These are phyloP conservation scores for Zymoseptoria ardabiliae DNA, from an alignment of 2,329 filamentous ascomycete species.

Conservation along the genomic window DNA sequence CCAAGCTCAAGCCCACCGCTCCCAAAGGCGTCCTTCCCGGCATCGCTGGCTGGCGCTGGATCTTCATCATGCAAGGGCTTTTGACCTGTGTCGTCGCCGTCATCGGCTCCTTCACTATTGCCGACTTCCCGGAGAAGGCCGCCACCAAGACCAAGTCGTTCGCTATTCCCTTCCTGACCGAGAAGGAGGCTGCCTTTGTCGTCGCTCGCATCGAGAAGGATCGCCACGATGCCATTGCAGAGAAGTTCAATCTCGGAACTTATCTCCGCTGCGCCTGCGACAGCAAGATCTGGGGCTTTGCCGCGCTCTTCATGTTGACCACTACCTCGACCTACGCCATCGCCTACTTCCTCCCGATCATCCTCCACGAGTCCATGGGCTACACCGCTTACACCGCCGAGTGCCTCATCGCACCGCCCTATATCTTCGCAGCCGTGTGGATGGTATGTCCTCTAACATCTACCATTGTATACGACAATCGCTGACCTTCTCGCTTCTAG, in stretches of 20 bases:
- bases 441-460: conserved; percentile 9
- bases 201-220: conserved; percentile 47
- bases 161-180: conserved; percentile 37
- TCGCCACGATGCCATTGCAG: conserved; percentile 44
- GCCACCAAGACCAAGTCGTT: conserved; percentile 30
- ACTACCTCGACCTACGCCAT: conserved; percentile 40
- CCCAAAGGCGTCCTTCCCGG: conserved; percentile 26
- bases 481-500: too few relatives aligned
- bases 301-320: conserved; percentile 44
- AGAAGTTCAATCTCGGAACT: conserved; percentile 39
- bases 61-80: conserved; percentile 37
- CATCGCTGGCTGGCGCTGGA: conserved; percentile 41
- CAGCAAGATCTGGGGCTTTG: conserved; percentile 50
- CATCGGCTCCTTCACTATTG: conserved; percentile 36
- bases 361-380: conserved; percentile 31
- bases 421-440: conserved; percentile 30
- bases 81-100: conserved; percentile 36
- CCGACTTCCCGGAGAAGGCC: conserved; percentile 38
- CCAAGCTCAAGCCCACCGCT: conserved; percentile 20
- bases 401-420: conserved; percentile 28
- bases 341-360: conserved; percentile 34
- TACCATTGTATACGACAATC: too few relatives aligned
- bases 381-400: conserved; percentile 25
- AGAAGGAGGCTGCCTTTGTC: conserved; percentile 43
- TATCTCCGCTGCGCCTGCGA: conserved; percentile 36